Evolutionary conservation across 805 yeast species (phyloP), one percentile per base, ranked within the genome.

Genomic region (Suhomyces emberorum): DNA sequence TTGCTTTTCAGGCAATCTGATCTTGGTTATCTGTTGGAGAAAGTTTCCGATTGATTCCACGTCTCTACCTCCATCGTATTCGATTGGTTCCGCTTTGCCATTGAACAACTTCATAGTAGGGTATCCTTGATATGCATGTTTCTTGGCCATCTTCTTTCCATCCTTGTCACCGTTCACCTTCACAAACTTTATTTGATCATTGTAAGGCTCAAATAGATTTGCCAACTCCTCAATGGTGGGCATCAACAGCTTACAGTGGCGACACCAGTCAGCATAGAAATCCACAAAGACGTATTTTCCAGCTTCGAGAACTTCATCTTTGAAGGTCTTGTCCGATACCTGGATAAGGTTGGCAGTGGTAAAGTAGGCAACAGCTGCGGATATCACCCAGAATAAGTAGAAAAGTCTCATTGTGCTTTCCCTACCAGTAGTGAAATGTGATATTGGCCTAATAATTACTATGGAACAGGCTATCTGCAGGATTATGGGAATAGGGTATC

Each of bases 251-350:
- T 74, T 75, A 53, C 88, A 81, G 54, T 81, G 87, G 24, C 78
- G 63, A 56, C 88, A 81, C 88, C 88, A 81, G 35, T 76, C 78
- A 7, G 88, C 85, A 48, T 73, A 80, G 46, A 74, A 72, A 53
- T 70, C 61, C 46, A 71, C 65, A 56, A 75, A 52, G 4, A 65
- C 57, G 43, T 54, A 65, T 40, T 65, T 68, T 22, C 75, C 79
- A 4, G 83, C 73, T 30, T 77, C 73, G 36, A 72, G 60, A 12
- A 79, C 83, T 28, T 76, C 57, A 12, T 70, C 74, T 35, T 77
- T 74, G 52, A 81, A 81, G 43, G 65, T 74, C 23, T 61, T 55
- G 42, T 74, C 78, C 40, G 66, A 68, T 23, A 70, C 72, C 33
- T 65, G 67, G 18, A 72, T 54, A 14, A 77, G 65, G 17, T 50